Percentiles rank a stretch among this genome's conserved stretches.
Conservation (phyloP, 2,329 filamentous ascomycete genomes). For the Amauroascus niger region DNA sequence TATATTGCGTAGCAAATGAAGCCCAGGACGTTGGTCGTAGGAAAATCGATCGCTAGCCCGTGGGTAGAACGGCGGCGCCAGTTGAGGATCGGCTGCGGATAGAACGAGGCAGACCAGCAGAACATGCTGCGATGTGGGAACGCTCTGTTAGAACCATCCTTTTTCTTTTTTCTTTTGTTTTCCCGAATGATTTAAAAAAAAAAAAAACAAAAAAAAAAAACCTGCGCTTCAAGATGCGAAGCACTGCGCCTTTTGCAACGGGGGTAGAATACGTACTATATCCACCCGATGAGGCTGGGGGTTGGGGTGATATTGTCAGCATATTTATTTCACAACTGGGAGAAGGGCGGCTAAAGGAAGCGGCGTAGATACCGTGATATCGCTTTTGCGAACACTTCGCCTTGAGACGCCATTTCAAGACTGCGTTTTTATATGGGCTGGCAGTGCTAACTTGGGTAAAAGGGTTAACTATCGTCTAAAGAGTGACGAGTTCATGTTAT, state of each 20-base stretch:
- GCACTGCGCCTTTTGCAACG: not conserved
- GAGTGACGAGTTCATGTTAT: not conserved
- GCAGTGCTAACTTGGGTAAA: too few relatives aligned
- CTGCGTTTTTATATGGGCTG: not conserved
- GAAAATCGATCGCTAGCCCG: conserved; percentile 82
- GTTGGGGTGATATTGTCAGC: conserved; percentile 22
- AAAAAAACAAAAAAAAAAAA: too few relatives aligned
- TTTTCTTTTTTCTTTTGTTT: not conserved
- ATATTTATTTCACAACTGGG: not conserved
- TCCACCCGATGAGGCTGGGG: conserved; percentile 60
- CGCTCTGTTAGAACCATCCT: not conserved
- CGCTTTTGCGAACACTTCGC: conserved; percentile 31
- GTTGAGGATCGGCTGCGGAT: conserved; percentile 81
- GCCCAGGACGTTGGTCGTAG: conserved; percentile 56
- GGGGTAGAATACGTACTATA: conserved; percentile 44
- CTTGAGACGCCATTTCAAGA: conserved; percentile 25
- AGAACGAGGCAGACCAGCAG: conserved; percentile 82
- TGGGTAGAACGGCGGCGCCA: conserved; percentile 63
- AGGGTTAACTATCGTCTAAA: not conserved
- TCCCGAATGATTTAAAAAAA: too few relatives aligned
- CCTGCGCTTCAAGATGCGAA: too few relatives aligned
- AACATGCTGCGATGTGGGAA: conserved; percentile 38
- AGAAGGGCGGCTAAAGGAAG: not conserved
- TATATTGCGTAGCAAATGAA: conserved; percentile 62
- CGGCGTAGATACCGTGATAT: conserved; percentile 33